These are phyloP conservation scores for Gymnopilus dilepis DNA, from an alignment of 768 basidiomycete species.

Conservation along the genomic window DNA sequence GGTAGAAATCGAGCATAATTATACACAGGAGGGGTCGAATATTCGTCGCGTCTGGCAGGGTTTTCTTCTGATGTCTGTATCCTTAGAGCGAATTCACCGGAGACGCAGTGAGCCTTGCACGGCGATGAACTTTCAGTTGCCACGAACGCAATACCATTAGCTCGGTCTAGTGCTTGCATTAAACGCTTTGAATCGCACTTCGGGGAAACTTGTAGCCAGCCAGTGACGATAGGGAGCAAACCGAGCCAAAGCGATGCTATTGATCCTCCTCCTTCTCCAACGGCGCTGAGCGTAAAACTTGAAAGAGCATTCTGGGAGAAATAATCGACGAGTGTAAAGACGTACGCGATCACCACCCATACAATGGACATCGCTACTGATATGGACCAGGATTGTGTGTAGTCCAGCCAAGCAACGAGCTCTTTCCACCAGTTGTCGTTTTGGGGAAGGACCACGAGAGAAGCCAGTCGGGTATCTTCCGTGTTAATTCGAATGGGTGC, in stretches of 20 bases:
- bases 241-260: conserved; percentile 45
- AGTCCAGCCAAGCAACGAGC: conserved; percentile 37
- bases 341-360: conserved; percentile 51
- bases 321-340: conserved; percentile 42
- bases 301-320: conserved; percentile 28
- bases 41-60: too few species aligned
- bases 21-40: too few species aligned
- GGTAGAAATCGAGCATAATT: too few species aligned
- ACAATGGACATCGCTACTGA: conserved; percentile 43
- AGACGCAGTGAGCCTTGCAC: background rate
- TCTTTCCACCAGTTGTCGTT: conserved; percentile 49
- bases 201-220: conserved; percentile 47
- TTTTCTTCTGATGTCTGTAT: too few species aligned
- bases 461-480: conserved; percentile 36
- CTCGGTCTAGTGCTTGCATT: conserved; percentile 29
- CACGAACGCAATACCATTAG: conserved; percentile 33
- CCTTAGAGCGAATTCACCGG: too few species aligned
- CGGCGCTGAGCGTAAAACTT: conserved; percentile 33
- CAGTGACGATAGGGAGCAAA: conserved; percentile 46
- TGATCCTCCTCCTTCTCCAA: conserved; percentile 26
- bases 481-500: conserved; percentile 39
- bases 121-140: conserved; percentile 6
- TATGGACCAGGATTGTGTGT: conserved; percentile 42
- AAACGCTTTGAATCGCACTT: conserved; percentile 42
- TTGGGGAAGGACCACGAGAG: conserved; percentile 45